Evolutionary conservation across 2,329 filamentous ascomycete species (phyloP).

Genomic region (Seiridium cupressi): DNA sequence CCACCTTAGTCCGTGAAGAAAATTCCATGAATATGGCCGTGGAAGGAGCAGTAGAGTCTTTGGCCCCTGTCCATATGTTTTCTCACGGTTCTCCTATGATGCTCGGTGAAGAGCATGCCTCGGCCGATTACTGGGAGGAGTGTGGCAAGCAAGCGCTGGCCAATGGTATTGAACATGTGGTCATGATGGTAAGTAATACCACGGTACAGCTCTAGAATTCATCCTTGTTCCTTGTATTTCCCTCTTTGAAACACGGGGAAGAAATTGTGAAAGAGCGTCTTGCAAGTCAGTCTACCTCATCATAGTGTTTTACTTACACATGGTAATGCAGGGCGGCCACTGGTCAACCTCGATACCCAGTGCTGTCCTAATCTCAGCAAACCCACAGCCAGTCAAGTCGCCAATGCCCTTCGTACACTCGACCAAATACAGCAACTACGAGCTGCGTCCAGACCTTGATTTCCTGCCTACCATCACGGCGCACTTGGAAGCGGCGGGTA

Average conservation of each 20-base stretch:
- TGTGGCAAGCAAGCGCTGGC: background rate
- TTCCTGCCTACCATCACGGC: too few relatives aligned
- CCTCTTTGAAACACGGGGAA: too few relatives aligned
- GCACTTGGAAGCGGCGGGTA: background rate
- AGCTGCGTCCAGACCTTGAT: background rate
- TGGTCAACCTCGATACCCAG: background rate
- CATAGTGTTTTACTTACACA: too few relatives aligned
- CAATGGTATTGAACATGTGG: background rate
- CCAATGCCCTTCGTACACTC: background rate
- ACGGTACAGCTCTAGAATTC: background rate
- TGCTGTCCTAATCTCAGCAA: background rate
- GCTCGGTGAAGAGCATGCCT: background rate
- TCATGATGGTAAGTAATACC: background rate
- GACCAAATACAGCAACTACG: background rate
- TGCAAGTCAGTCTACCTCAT: too few relatives aligned
- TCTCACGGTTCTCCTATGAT: background rate
- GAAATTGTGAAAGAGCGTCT: too few relatives aligned
- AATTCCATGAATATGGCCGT: too few relatives aligned
- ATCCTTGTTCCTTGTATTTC: too few relatives aligned
- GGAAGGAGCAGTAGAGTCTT: too few relatives aligned
- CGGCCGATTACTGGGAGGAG: background rate
- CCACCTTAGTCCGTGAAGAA: too few relatives aligned
- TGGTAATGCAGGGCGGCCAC: background rate
- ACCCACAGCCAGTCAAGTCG: background rate
- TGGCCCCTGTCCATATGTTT: background rate